phyloP scores from a whole-genome alignment of 257 asterid species.

The Fraxinus pennsylvanica region DNA sequence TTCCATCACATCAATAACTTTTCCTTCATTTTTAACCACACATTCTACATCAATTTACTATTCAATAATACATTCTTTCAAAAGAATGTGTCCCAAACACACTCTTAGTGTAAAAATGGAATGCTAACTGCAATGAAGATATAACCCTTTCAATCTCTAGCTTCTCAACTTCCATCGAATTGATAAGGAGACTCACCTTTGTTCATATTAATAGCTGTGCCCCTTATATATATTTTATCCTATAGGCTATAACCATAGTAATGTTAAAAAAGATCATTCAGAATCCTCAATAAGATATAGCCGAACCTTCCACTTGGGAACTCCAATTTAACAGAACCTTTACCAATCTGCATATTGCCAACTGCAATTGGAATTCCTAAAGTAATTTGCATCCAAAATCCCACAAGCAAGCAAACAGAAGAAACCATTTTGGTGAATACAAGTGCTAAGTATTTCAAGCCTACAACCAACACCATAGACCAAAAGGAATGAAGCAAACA shows the following conservation, averaged over 20 bases:
- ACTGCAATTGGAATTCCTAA: background rate
- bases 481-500: background rate
- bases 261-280: background rate
- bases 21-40: too few species aligned
- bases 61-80: too few species aligned
- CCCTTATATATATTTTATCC: background rate
- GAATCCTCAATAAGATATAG: background rate
- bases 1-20: too few species aligned
- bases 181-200: background rate
- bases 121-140: too few species aligned
- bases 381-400: background rate
- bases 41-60: too few species aligned
- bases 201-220: background rate
- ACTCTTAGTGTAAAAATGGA: too few species aligned
- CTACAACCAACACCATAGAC: background rate
- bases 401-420: background rate
- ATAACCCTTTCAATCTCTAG: background rate
- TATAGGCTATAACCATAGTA: background rate
- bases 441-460: background rate
- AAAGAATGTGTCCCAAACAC: too few species aligned
- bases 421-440: background rate
- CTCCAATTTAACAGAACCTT: background rate
- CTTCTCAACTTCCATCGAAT: background rate
- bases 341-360: background rate
- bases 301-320: background rate